Evolutionary conservation across 2,329 filamentous ascomycete genomes (phyloP), one percentile per base, ranked within the genome.

Genomic region (Aspergillus fischeri): DNA sequence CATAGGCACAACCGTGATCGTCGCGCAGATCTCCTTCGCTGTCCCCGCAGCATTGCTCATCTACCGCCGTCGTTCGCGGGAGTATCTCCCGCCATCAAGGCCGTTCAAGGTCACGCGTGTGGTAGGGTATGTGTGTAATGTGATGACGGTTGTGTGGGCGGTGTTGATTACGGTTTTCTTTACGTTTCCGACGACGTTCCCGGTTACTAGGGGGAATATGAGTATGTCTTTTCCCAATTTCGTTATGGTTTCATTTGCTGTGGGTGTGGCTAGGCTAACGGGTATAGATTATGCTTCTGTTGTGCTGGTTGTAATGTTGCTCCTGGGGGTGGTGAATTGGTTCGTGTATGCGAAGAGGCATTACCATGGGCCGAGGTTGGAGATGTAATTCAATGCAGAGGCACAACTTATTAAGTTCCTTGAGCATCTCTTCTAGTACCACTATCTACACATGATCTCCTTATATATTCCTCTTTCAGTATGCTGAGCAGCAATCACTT

Each of bases 21-120:
- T 65, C 38, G 64, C 63, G 3, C 64, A 66, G 28, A 61, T 66
- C 38, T 66, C 64, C 44, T 65, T 52, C 49, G 64, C 64, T 38
- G 53, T 65, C 44, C 63, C 64, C 5, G 58, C 64, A 5, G 9
- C 54, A 6, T 52, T 66, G 4, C 60, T 66, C 10, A 50, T 66
- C 45, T 25, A 35, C n/a, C 57, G 60, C 6, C 60, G 59, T 24
- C 54, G 60, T 9, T 29, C 47, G 10, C 17, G 52, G 0, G n/a
- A 57, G n/a, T 66, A 63, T 28, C 58, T 66, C 2, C 64, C 63
- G 0, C n/a, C 53, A 3, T 54, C 48, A 4, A 54, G 63, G 2
- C 29, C 54, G 20, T 64, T 65, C 53, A 58, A 52, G 11, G 42
- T 66, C 9, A 58, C 60, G 0, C 27, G 32, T 20, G n/a, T 54